Conservation (phyloP, 208 protist genomes). For the Blastocrithidia nonstop region DNA sequence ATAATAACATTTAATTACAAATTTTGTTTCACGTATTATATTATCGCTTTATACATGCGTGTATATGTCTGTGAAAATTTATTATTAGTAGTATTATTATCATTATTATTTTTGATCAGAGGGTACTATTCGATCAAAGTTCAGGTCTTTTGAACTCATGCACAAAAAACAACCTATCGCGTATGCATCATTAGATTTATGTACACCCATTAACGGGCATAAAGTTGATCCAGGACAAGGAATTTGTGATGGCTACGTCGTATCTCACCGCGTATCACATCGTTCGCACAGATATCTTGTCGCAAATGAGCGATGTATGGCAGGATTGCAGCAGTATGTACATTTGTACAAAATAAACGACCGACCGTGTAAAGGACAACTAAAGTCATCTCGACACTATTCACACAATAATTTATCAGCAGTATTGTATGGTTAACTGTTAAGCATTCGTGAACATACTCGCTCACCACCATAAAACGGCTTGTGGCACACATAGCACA, state of each 20-base stretch:
- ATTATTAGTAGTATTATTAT: no score
- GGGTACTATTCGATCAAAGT: no score
- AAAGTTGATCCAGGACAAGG: conserved; percentile 27
- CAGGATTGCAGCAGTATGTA: conserved; percentile 78
- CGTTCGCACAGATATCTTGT: conserved; percentile 69
- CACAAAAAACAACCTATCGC: conserved; percentile 51
- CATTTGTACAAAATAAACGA: conserved; percentile 70
- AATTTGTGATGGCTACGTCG: conserved; percentile 23
- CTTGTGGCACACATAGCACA: conserved; percentile 38
- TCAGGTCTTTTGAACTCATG: background rate
- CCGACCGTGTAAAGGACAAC: conserved; percentile 17
- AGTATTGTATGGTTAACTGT: conserved; percentile 35
- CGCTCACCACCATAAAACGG: conserved; percentile 69
- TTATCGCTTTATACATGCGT: no score
- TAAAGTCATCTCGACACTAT: conserved; percentile 34
- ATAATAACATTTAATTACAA: no score
- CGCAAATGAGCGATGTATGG: conserved; percentile 67
- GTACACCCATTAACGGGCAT: conserved; percentile 39
- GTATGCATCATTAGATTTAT: conserved; percentile 9
- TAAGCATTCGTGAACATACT: conserved; percentile 52
- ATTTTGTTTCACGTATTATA: no score
- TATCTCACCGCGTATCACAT: conserved; percentile 52
- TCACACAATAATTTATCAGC: conserved; percentile 58
- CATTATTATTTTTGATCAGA: no score
- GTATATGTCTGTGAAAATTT: no score